A percentile compares a stretch with the other conserved stretches of the same genome.
These are phyloP conservation scores for Populus deltoides DNA, from an alignment of 345 rosid species.

Conservation along the genomic window DNA sequence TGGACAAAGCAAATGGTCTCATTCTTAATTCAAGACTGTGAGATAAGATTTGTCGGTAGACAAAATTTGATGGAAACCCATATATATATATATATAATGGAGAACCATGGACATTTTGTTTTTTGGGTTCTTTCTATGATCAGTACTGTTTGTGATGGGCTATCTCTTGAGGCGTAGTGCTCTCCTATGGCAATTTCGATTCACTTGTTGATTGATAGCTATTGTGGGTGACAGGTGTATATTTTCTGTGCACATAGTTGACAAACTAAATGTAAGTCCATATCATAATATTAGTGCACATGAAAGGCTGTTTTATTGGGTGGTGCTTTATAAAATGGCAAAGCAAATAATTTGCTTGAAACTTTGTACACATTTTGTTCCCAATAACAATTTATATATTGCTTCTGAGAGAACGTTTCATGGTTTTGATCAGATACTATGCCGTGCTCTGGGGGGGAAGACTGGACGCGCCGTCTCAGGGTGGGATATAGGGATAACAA, in stretches of 20 bases:
- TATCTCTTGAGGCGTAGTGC: background rate
- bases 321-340: too few species aligned
- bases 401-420: background rate
- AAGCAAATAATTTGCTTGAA: background rate
- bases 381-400: background rate
- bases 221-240: background rate
- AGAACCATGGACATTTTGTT: background rate
- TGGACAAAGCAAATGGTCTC: background rate
- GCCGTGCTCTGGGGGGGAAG: constrained; percentile 60
- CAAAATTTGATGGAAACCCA: background rate
- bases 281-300: too few species aligned
- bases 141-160: too few species aligned
- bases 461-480: constrained; percentile 44
- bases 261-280: background rate
- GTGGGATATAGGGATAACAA: constrained; percentile 66
- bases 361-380: too few species aligned
- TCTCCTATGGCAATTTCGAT: background rate
- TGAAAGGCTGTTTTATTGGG: too few species aligned
- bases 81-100: background rate
- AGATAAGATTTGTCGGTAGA: constrained; percentile 16
- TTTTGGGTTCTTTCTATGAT: background rate
- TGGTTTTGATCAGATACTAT: constrained; percentile 39
- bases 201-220: background rate
- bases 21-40: background rate
- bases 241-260: background rate